These are phyloP conservation scores for Limonomyces culmigenus DNA, from an alignment of 1,284 basidiomycete species.

Conservation along the genomic window DNA sequence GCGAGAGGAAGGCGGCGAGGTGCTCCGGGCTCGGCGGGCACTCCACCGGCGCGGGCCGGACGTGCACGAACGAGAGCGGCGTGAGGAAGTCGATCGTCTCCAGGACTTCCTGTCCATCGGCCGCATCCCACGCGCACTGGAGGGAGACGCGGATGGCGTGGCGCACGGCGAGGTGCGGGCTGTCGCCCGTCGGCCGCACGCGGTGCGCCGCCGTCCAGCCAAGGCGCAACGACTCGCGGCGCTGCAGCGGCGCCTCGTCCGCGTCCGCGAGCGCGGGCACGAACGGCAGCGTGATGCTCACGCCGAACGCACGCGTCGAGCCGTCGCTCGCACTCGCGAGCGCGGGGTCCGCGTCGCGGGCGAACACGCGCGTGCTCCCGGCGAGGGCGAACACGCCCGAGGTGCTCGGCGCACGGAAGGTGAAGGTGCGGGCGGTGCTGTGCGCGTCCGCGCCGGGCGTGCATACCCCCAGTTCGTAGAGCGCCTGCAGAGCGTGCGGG, in stretches of 20 bases:
- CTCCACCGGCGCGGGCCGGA: not conserved
- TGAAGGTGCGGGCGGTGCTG: conserved; percentile 24
- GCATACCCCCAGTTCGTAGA: conserved; percentile 36
- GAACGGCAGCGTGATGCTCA: not conserved
- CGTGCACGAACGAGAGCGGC: not conserved
- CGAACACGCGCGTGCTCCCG: conserved; percentile 27
- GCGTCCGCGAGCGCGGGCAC: not conserved
- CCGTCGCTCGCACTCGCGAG: not conserved
- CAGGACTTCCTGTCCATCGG: not conserved
- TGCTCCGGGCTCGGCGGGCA: too few relatives aligned
- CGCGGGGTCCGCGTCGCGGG: conserved; percentile 14
- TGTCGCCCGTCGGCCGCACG: not conserved
- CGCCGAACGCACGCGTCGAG: not conserved
- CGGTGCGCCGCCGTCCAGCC: conserved; percentile 5
- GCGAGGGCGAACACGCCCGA: conserved; percentile 26
- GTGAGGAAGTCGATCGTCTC: not conserved
- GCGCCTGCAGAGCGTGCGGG: conserved; percentile 29
- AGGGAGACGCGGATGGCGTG: not conserved
- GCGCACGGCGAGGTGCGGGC: not conserved
- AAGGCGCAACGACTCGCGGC: not conserved
- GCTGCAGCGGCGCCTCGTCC: not conserved
- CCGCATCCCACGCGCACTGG: not conserved
- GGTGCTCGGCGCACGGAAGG: conserved; percentile 30
- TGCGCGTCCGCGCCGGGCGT: conserved; percentile 12
- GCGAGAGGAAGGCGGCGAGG: not conserved